Evolutionary conservation across 2,329 filamentous ascomycete genomes (phyloP).

Genomic region (Tympanopsis confertula): DNA sequence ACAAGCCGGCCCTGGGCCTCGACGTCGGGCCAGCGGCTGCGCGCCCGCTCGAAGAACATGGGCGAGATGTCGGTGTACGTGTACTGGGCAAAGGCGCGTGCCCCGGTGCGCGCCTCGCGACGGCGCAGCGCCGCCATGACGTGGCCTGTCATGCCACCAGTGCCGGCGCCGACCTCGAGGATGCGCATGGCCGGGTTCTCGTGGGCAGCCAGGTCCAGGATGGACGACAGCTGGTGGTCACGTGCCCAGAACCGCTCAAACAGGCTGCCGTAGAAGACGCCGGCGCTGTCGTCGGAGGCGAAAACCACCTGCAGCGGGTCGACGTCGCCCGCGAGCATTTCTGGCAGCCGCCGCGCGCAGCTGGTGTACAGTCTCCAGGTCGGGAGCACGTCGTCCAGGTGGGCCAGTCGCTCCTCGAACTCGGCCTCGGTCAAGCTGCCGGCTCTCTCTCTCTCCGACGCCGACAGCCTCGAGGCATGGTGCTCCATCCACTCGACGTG

Average conservation of each 20-base stretch:
- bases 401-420: conserved; percentile 11
- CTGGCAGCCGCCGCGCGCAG: conserved; percentile 14
- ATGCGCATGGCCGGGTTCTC: conserved; percentile 5
- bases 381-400: conserved; percentile 14
- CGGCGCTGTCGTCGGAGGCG: conserved; percentile 16
- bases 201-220: conserved; percentile 5
- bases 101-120: not conserved
- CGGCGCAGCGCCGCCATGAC: not conserved
- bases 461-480: conserved; percentile 9
- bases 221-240: conserved; percentile 1
- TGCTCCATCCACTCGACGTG: conserved; percentile 19
- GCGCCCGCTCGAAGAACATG: not conserved
- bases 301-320: conserved; percentile 24
- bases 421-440: conserved; percentile 10
- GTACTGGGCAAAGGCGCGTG: not conserved
- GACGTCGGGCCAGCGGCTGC: not conserved
- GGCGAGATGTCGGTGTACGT: conserved; percentile 1
- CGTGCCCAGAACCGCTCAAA: conserved; percentile 6
- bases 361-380: conserved; percentile 17
- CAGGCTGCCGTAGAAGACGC: conserved; percentile 19
- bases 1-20: not conserved
- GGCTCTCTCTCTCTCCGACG: conserved; percentile 5
- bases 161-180: conserved; percentile 3
- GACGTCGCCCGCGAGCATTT: conserved; percentile 16
- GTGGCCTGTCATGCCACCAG: conserved; percentile 4